These are phyloP conservation scores for Phaeodactylum tricornutum DNA, from an alignment of 108 stramenopile species.

Conservation along the genomic window DNA sequence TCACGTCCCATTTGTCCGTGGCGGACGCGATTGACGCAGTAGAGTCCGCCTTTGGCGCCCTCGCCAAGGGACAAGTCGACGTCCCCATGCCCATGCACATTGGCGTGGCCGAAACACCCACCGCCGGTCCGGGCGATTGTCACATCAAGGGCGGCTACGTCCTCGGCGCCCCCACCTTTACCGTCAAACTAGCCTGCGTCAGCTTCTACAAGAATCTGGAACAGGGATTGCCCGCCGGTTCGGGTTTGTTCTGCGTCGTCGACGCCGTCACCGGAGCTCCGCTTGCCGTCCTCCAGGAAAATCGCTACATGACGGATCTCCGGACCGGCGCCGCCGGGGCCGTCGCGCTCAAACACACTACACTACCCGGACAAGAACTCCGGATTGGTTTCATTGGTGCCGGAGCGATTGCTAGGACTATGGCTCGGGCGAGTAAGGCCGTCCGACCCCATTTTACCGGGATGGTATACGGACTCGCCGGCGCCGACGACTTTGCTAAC, in stretches of 20 bases:
- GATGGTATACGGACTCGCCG: constrained; percentile 63
- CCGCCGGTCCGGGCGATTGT: constrained; percentile 88
- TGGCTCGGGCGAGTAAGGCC: constrained; percentile 81
- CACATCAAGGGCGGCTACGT: constrained; percentile 87
- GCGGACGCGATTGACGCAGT: constrained; percentile 78
- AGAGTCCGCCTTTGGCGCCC: constrained; percentile 78
- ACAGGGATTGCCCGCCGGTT: constrained; percentile 75
- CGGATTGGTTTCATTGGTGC: constrained; percentile 83
- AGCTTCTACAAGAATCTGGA: constrained; percentile 89
- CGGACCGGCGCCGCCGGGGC: constrained; percentile 91
- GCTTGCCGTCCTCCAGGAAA: constrained; percentile 85
- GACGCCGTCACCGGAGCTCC: constrained; percentile 86
- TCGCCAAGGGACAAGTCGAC: constrained; percentile 87
- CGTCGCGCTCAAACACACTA: constrained; percentile 80
- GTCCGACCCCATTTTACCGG: constrained; percentile 70
- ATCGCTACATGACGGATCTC: constrained; percentile 93
- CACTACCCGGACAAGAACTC: constrained; percentile 41
- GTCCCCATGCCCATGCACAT: constrained; percentile 96
- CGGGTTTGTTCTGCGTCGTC: constrained; percentile 87
- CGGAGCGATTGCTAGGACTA: constrained; percentile 83
- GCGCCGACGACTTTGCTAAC: constrained; percentile 61
- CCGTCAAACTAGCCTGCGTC: constrained; percentile 85
- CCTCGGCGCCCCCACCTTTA: constrained; percentile 71
- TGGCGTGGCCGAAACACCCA: constrained; percentile 74
- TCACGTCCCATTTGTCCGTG: constrained; percentile 67